Conservation (phyloP, 164 flowering plant genomes). For the Vitis cinerea region DNA sequence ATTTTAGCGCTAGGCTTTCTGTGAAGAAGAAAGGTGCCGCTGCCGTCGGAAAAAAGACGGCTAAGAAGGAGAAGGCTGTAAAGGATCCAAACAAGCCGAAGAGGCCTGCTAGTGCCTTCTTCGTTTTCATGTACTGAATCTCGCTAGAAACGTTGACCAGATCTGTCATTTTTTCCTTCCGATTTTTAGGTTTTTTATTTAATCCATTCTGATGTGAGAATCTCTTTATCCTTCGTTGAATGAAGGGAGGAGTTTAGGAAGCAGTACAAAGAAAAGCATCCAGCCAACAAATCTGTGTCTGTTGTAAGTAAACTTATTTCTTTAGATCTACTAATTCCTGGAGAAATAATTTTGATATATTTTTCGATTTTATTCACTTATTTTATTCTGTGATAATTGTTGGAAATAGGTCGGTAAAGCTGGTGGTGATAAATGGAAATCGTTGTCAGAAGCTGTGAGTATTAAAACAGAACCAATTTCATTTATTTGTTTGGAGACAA, state of each 20-base stretch:
- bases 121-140: slow-evolving; percentile 52
- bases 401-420: slow-evolving; percentile 74
- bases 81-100: slow-evolving; percentile 91
- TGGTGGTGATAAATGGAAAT: slow-evolving; percentile 83
- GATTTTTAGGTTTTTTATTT: not conserved
- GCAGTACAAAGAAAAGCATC: slow-evolving; percentile 64
- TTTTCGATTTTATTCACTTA: not conserved
- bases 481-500: not conserved
- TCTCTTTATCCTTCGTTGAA: not conserved
- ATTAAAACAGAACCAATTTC: not conserved
- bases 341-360: no score
- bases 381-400: not conserved
- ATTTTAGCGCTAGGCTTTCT: slow-evolving; percentile 35
- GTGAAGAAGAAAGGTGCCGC: slow-evolving; percentile 48
- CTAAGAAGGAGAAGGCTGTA: slow-evolving; percentile 49
- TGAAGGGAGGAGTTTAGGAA: slow-evolving; percentile 81
- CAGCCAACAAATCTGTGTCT: slow-evolving; percentile 77
- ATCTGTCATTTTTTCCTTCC: not conserved
- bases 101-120: slow-evolving; percentile 70
- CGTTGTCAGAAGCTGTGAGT: slow-evolving; percentile 58
- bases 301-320: slow-evolving; percentile 42
- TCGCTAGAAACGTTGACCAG: not conserved
- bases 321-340: slow-evolving; percentile 1
- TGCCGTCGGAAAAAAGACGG: slow-evolving; percentile 28
- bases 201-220: not conserved